These are phyloP conservation scores for Septoria linicola DNA, from an alignment of 2,329 filamentous ascomycete species.

Conservation along the genomic window DNA sequence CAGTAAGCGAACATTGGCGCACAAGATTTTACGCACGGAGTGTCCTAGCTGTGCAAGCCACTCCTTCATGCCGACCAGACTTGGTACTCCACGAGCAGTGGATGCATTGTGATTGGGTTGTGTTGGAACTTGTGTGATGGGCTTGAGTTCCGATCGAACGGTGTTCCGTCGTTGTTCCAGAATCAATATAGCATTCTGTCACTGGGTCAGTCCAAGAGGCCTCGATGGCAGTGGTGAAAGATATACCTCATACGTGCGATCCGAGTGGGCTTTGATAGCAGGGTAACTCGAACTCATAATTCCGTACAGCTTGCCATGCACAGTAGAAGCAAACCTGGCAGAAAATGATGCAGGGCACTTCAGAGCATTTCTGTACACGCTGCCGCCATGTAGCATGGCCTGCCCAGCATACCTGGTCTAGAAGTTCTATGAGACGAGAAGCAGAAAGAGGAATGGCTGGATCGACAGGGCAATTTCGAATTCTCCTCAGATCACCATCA, in stretches of 20 bases:
- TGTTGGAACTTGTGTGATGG: neutral
- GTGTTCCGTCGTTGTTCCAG: neutral
- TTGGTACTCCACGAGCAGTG: slow-evolving; percentile 25
- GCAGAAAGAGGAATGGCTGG: too few relatives aligned
- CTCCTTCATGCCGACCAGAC: slow-evolving; percentile 28
- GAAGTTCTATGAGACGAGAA: too few relatives aligned
- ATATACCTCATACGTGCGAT: neutral
- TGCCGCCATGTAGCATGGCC: too few relatives aligned
- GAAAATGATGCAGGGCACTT: too few relatives aligned
- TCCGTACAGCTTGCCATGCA: neutral
- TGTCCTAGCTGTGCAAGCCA: slow-evolving; percentile 30
- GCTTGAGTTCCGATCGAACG: neutral
- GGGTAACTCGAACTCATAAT: neutral
- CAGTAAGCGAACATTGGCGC: neutral
- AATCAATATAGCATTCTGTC: neutral
- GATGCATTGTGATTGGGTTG: slow-evolving; percentile 9
- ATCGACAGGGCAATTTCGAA: too few relatives aligned
- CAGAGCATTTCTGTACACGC: too few relatives aligned
- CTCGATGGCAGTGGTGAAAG: neutral
- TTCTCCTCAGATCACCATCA: too few relatives aligned
- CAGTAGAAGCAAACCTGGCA: too few relatives aligned
- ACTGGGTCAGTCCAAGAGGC: neutral
- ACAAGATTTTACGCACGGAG: slow-evolving; percentile 17
- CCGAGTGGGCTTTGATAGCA: neutral
- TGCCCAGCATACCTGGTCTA: too few relatives aligned